Conservation (phyloP, 257 asterid species). For the Asclepias syriaca region DNA sequence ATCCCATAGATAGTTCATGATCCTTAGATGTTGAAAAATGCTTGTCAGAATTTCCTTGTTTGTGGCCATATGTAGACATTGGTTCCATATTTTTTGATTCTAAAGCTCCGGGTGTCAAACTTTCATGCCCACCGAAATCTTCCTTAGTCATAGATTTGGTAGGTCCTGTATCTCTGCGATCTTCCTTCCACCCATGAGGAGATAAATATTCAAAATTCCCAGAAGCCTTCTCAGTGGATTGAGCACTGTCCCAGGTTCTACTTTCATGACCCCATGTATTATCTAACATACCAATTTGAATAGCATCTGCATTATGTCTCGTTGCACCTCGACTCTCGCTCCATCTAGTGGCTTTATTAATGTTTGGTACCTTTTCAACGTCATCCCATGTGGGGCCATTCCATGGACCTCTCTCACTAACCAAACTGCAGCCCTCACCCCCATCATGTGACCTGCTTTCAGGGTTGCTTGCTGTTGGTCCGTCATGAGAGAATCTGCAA, state of each 20-base stretch:
- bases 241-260: slow-evolving; percentile 28
- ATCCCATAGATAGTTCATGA: slow-evolving; percentile 29
- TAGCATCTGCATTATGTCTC: slow-evolving; percentile 18
- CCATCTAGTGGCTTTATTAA: slow-evolving; percentile 33
- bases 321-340: slow-evolving; percentile 28
- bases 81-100: slow-evolving; percentile 27
- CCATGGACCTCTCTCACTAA: slow-evolving; percentile 32
- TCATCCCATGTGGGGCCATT: slow-evolving; percentile 47
- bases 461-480: slow-evolving; percentile 24
- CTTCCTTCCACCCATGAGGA: slow-evolving; percentile 24
- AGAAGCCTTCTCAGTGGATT: slow-evolving; percentile 22
- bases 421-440: slow-evolving; percentile 28
- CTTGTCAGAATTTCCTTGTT: slow-evolving; percentile 26
- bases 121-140: slow-evolving; percentile 25
- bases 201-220: slow-evolving; percentile 25
- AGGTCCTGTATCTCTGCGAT: slow-evolving; percentile 26
- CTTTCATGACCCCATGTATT: slow-evolving; percentile 29
- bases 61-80: slow-evolving; percentile 21
- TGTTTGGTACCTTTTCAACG: slow-evolving; percentile 20
- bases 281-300: slow-evolving; percentile 27
- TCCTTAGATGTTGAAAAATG: slow-evolving; percentile 20
- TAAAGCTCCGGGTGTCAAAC: slow-evolving; percentile 24
- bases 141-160: slow-evolving; percentile 29
- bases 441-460: slow-evolving; percentile 40
- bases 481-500: slow-evolving; percentile 67